phyloP scores from a whole-genome alignment of 805 yeast genomes.

The Metschnikowia dekortorum region DNA sequence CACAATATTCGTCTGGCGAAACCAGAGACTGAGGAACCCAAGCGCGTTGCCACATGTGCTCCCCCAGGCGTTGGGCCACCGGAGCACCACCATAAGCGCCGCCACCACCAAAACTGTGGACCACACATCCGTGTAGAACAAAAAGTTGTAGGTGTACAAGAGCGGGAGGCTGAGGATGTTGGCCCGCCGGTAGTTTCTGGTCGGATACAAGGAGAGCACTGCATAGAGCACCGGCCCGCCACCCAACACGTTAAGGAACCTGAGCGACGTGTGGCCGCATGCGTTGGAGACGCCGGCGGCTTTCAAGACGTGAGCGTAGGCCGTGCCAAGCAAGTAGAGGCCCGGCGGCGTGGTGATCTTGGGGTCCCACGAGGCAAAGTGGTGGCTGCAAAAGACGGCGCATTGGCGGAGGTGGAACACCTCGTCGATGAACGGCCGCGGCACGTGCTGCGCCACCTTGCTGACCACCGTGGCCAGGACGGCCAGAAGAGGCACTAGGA shows the following conservation, averaged over 20 bases:
- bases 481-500: constrained; percentile 3
- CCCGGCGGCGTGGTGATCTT: constrained; percentile 98
- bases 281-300: constrained; percentile 25
- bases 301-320: constrained; percentile 34
- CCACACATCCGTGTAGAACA: constrained; percentile 95
- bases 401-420: constrained; percentile 83
- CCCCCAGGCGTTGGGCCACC: constrained; percentile 17
- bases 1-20: constrained; percentile 88
- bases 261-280: constrained; percentile 16
- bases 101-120: constrained; percentile 64
- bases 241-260: constrained; percentile 60
- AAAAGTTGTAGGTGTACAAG: constrained; percentile 62
- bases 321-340: constrained; percentile 50
- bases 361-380: constrained; percentile 54
- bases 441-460: constrained; percentile 7
- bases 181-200: constrained; percentile 21
- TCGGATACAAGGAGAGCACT: constrained; percentile 28
- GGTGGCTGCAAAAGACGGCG: constrained; percentile 54
- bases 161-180: constrained; percentile 57
- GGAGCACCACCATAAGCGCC: constrained; percentile 46
- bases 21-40: constrained; percentile 60
- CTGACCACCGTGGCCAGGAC: constrained; percentile 7
- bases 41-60: constrained; percentile 45
- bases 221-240: constrained; percentile 53
- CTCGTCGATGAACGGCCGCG: constrained; percentile 56